These are phyloP conservation scores for Lagerstroemia speciosa DNA, from an alignment of 345 rosid genomes.

Conservation along the genomic window DNA sequence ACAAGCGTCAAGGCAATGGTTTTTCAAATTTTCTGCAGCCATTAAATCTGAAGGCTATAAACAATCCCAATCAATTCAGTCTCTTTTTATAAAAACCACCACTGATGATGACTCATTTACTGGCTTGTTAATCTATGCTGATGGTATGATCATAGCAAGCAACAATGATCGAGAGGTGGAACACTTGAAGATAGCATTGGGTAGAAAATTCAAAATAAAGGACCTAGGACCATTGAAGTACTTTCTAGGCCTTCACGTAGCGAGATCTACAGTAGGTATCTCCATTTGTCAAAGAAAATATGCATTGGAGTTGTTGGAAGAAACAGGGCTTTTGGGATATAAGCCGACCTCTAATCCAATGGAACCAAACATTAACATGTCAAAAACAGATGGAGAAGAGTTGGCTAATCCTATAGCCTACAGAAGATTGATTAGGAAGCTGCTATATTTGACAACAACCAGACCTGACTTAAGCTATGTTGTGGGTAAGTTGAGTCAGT, in stretches of 20 bases:
- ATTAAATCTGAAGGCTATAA: not conserved
- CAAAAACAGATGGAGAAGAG: too few species aligned
- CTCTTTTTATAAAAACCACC: not conserved
- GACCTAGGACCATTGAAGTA: not conserved
- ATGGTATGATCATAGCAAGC: not conserved
- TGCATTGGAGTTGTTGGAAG: not conserved
- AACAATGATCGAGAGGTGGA: not conserved
- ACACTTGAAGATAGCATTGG: not conserved
- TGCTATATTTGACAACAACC: too few species aligned
- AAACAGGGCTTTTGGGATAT: not conserved
- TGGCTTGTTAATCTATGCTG: not conserved
- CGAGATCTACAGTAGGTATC: not conserved
- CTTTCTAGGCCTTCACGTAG: not conserved
- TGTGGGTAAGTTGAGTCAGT: too few species aligned
- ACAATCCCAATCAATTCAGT: not conserved
- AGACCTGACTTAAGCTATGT: too few species aligned
- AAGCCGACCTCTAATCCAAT: too few species aligned
- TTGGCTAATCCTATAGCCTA: too few species aligned
- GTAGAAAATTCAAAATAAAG: not conserved
- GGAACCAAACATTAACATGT: too few species aligned
- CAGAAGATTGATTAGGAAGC: too few species aligned
- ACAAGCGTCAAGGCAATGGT: constrained; percentile 1
- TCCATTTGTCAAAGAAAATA: not conserved
- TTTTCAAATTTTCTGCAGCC: not conserved
- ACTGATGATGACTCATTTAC: too few species aligned